These are phyloP conservation scores for Epichloe brachyelytri DNA, from an alignment of 2,329 filamentous ascomycete genomes.

Conservation along the genomic window DNA sequence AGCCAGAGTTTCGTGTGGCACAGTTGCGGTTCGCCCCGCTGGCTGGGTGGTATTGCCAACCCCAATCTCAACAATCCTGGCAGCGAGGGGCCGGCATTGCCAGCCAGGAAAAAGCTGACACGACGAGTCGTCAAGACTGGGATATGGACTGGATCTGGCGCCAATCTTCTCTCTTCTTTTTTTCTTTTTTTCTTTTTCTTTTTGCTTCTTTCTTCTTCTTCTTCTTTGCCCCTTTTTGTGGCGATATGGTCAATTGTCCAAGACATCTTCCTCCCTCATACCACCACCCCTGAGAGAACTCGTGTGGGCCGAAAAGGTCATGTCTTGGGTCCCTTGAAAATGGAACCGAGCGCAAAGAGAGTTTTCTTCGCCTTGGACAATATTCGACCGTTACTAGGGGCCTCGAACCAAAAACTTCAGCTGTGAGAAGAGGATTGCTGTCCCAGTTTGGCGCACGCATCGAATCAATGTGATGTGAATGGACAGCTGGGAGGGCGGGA, in stretches of 20 bases:
- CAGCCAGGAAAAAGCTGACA: background rate
- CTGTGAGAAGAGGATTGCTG: no score
- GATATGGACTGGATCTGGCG: background rate
- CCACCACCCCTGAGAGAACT: background rate
- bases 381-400: no score
- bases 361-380: no score
- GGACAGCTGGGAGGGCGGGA: background rate
- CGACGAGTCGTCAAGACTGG: background rate
- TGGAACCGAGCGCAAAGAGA: background rate
- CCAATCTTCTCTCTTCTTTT: background rate
- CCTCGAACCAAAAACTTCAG: no score
- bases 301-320: background rate
- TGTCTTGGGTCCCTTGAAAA: background rate
- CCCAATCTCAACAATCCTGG: background rate
- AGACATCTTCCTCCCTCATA: background rate
- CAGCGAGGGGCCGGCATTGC: background rate
- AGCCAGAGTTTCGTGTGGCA: background rate
- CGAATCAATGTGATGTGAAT: background rate
- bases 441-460: background rate
- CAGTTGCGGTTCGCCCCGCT: constrained; percentile 1
- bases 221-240: background rate
- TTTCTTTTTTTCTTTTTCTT: background rate
- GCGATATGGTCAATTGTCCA: background rate
- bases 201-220: background rate
- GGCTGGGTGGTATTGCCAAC: background rate